Conservation (phyloP, 495 filamentous ascomycete species). For the Lindgomyces ingoldianus region DNA sequence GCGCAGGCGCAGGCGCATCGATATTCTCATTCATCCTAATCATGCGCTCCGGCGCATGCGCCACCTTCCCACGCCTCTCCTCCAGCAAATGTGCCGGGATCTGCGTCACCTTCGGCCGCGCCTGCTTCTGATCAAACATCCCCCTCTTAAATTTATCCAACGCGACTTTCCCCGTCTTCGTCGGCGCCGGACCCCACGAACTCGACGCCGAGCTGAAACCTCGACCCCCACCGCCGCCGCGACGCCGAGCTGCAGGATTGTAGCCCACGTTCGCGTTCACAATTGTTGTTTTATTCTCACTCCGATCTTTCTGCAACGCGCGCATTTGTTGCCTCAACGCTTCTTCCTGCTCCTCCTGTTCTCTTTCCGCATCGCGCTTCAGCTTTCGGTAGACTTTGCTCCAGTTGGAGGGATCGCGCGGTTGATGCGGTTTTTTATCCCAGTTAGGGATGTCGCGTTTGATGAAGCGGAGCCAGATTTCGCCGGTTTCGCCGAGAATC, state of each 20-base stretch:
- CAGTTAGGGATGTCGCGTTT: constrained; percentile 65
- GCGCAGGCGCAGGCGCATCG: no score
- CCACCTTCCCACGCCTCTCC: constrained; percentile 16
- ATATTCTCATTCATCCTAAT: constrained; percentile 21
- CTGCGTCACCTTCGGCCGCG: constrained; percentile 18
- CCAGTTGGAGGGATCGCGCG: constrained; percentile 61
- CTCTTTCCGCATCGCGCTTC: constrained; percentile 30
- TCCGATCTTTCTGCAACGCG: constrained; percentile 26
- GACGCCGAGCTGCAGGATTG: constrained; percentile 5
- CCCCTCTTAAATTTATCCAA: constrained; percentile 28
- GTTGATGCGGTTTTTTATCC: constrained; percentile 57
- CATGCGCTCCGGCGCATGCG: constrained; percentile 12
- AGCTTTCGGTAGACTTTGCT: constrained; percentile 59
- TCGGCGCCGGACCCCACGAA: constrained; percentile 7
- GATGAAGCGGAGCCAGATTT: constrained; percentile 71
- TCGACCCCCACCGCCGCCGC: constrained; percentile 1
- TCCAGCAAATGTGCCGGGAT: constrained; percentile 26
- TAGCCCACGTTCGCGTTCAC: constrained; percentile 17
- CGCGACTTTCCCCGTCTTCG: constrained; percentile 24
- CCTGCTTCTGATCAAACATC: constrained; percentile 22
- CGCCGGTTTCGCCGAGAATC: constrained; percentile 57
- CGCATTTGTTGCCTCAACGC: constrained; percentile 27
- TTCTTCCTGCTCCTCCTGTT: constrained; percentile 31
- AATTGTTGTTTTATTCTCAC: constrained; percentile 26
- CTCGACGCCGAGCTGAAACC: no score